Percentiles rank a stretch among this genome's conserved stretches.
Evolutionary conservation across 1,284 basidiomycete genomes (phyloP).

Genomic region (Marasmius tenuissimus): DNA sequence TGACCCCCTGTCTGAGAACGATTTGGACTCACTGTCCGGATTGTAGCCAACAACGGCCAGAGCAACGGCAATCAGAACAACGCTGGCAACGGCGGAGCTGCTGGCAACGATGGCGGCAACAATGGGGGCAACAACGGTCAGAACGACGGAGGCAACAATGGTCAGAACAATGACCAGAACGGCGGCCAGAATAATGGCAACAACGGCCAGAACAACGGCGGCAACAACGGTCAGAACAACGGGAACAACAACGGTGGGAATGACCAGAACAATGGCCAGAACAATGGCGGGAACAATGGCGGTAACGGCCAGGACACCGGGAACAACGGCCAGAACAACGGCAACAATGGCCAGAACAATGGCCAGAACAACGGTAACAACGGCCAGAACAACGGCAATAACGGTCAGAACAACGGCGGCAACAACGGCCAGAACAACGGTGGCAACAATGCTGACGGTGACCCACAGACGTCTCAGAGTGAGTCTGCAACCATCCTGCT

Average conservation of each 20-base stretch:
- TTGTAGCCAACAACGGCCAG: neutral
- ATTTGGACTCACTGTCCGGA: neutral
- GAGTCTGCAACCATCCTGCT: neutral
- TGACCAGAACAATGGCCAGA: neutral
- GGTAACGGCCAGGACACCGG: neutral
- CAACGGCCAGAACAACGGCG: neutral
- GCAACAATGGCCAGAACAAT: neutral
- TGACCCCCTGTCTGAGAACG: neutral
- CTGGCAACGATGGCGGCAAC: neutral
- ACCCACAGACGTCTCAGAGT: slow-evolving; percentile 30
- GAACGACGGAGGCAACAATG: neutral
- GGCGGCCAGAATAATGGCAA: neutral
- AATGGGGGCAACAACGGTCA: neutral
- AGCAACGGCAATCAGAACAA: neutral
- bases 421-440: slow-evolving; percentile 6
- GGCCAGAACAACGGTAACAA: neutral
- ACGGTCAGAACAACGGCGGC: neutral
- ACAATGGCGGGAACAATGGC: neutral
- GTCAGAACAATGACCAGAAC: neutral
- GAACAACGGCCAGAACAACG: neutral
- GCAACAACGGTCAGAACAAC: neutral
- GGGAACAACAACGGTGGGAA: neutral
- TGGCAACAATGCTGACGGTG: slow-evolving; percentile 1
- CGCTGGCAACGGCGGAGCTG: neutral
- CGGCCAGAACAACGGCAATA: neutral